Conservation (phyloP, 192 early-diverging fungal genomes). For the Umbelopsis sp. region DNA sequence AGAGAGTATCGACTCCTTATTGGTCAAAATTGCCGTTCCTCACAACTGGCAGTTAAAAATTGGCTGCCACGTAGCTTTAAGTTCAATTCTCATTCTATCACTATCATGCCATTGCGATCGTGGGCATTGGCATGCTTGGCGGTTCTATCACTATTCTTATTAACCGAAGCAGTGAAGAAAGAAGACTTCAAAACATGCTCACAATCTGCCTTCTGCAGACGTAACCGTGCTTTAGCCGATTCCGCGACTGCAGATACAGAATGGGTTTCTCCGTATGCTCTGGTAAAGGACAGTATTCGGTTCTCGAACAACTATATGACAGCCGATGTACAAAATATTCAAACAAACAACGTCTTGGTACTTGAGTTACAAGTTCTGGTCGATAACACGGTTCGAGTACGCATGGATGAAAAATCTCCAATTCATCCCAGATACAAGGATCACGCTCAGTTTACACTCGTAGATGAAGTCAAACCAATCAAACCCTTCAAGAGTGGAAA, state of each 20-base stretch:
- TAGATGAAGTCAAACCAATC: slow-evolving; percentile 3
- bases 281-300: slow-evolving; percentile 60
- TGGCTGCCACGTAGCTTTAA: slow-evolving; percentile 2
- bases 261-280: slow-evolving; percentile 60
- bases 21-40: neutral
- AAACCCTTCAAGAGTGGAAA: slow-evolving; percentile 22
- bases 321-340: slow-evolving; percentile 58
- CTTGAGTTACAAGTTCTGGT: slow-evolving; percentile 59
- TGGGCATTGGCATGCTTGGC: slow-evolving; percentile 16
- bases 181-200: slow-evolving; percentile 93
- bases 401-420: slow-evolving; percentile 67
- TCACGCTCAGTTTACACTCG: slow-evolving; percentile 55
- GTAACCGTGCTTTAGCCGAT: slow-evolving; percentile 82
- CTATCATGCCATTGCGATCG: slow-evolving; percentile 3
- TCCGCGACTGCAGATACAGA: slow-evolving; percentile 21
- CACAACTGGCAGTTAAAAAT: neutral
- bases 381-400: slow-evolving; percentile 58
- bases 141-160: slow-evolving; percentile 1
- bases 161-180: slow-evolving; percentile 59
- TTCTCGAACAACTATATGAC: slow-evolving; percentile 55
- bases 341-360: slow-evolving; percentile 39
- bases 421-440: slow-evolving; percentile 73
- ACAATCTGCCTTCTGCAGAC: slow-evolving; percentile 84
- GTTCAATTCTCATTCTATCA: slow-evolving; percentile 4
- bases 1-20: no score